Evolutionary conservation across 306 rosid genomes (phyloP).

Genomic region (Styphnolobium japonicum): DNA sequence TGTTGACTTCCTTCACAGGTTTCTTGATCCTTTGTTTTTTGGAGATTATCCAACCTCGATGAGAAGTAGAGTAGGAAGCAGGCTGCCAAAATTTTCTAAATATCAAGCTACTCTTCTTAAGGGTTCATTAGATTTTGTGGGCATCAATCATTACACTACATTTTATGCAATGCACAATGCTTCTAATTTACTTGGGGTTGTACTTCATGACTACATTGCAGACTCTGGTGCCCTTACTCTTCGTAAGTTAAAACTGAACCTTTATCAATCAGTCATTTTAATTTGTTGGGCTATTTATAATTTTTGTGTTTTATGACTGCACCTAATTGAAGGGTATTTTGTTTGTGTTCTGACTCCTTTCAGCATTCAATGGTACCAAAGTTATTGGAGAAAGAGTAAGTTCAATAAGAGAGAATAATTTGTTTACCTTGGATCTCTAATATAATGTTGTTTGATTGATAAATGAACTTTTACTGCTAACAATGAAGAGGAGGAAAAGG

Average conservation of each 20-base stretch:
- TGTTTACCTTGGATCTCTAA: background rate
- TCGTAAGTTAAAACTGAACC: constrained; percentile 45
- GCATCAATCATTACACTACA: constrained; percentile 85
- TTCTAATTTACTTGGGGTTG: background rate
- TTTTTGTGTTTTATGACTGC: background rate
- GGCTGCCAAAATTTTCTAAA: constrained; percentile 63
- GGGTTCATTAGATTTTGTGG: constrained; percentile 80
- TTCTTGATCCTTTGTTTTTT: constrained; percentile 65
- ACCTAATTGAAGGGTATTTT: background rate
- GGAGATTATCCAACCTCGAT: constrained; percentile 85
- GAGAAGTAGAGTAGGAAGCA: constrained; percentile 53
- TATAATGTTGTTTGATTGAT: background rate
- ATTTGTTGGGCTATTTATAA: background rate
- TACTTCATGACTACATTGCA: constrained; percentile 40
- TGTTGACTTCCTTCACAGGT: constrained; percentile 37
- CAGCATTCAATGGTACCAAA: constrained; percentile 61
- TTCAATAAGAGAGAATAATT: background rate
- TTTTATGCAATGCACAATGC: constrained; percentile 47
- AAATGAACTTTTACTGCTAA: background rate
- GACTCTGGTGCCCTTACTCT: constrained; percentile 56
- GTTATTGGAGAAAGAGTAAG: constrained; percentile 70
- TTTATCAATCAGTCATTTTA: background rate
- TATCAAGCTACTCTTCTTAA: constrained; percentile 46
- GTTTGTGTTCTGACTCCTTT: background rate
- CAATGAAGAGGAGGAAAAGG: background rate